A percentile compares a stretch with the other conserved stretches of the same genome.
Evolutionary conservation across 495 filamentous ascomycete species (phyloP).

Genomic region (Podospora comata): DNA sequence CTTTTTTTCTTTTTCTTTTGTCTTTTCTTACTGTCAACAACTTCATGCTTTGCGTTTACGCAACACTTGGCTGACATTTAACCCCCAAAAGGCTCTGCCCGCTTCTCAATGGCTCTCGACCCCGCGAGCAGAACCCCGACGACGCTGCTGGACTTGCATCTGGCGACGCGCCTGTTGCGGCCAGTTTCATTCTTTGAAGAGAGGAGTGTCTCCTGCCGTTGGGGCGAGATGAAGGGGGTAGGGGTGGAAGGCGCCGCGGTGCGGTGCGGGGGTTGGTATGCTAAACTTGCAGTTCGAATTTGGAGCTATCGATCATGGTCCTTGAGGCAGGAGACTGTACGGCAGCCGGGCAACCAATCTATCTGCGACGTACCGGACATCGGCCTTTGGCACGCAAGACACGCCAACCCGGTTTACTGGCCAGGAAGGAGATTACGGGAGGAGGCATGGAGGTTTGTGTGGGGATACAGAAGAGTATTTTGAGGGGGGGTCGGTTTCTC

Average conservation of each 20-base stretch:
- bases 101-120: constrained; percentile 81
- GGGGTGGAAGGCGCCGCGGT: not conserved
- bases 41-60: not conserved
- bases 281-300: not conserved
- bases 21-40: not conserved
- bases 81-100: constrained; percentile 63
- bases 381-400: not conserved
- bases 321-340: not conserved
- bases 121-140: constrained; percentile 59
- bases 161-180: constrained; percentile 42
- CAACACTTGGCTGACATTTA: constrained; percentile 36
- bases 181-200: constrained; percentile 26
- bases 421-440: not conserved
- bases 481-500: no score
- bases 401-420: not conserved
- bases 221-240: no score
- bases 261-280: not conserved
- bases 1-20: not conserved
- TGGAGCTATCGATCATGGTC: not conserved
- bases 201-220: not conserved
- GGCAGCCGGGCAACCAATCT: not conserved
- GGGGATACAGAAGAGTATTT: not conserved
- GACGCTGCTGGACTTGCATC: constrained; percentile 54
- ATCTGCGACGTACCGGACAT: not conserved
- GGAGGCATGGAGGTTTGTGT: not conserved